Evolutionary conservation across 352 stramenopile genomes (phyloP), one percentile per base, ranked within the genome.

Genomic region (Phytophthora ramorum): DNA sequence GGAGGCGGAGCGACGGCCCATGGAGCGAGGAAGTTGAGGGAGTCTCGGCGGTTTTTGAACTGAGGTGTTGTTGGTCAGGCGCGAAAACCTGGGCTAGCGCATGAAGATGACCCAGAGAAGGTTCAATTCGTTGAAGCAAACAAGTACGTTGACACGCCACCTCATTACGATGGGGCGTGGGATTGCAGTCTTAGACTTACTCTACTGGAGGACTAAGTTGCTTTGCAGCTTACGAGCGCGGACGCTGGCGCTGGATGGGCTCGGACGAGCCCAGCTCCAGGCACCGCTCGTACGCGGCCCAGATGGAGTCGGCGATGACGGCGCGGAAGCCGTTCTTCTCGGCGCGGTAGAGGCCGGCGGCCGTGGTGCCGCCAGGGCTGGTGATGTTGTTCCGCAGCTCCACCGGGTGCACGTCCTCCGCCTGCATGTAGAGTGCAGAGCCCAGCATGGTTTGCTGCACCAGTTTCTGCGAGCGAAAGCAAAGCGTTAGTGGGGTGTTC

Each of bases 261-360:
- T 91, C 84, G 4, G 90, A 73, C 14, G 87, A 96, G 16, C 96
- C 96, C 53, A 99, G 91, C 77, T 98, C 96, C 26, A 98, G 85
- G 48, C 83, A 96, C 49, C 94, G 78, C 73, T 97, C 84, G 75
- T 98, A 99, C 20, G 93, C 97, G 19, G 95, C 95, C 96, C 96
- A 99, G 54, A 98, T 98, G 20, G 96, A 97, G 76, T 98, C 88
- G 38, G 87, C 79, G 64, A 98, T 97, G 26, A 98, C 91, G 0
- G 92, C 95, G 40, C 95, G 87, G 73, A 98, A 98, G 45, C 91
- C 93, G 43, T 97, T 97, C 72, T 97, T 98, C 76, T 99, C 96
- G n/a, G 98, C 84, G 30, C 96, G 90, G 63, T 98, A 99, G 38
- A 98, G 87, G 9, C 95, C 96, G 4, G 86, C 90, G 6, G 96